Conservation (phyloP, 257 asterid species). For the Solanum virginianum region DNA sequence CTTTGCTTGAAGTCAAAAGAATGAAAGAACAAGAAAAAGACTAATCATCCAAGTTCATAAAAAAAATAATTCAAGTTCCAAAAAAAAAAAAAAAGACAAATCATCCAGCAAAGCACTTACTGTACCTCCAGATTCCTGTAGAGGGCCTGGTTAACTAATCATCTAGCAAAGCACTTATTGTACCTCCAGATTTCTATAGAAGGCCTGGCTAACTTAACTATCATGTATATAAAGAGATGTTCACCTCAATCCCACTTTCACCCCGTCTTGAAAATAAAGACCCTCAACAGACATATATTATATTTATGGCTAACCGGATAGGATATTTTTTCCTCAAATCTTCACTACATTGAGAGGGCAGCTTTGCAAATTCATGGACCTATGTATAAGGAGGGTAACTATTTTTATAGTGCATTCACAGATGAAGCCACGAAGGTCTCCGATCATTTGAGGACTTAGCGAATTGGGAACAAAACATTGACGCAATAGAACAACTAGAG, state of each 20-base stretch:
- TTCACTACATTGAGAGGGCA: neutral
- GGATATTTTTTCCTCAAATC: neutral
- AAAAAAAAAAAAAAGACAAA: too few species aligned
- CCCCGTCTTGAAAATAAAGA: neutral
- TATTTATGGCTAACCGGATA: neutral
- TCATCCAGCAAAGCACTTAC: neutral
- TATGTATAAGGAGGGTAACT: neutral
- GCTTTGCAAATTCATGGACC: neutral
- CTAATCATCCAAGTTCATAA: neutral
- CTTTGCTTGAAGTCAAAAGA: neutral
- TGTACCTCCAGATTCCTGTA: neutral
- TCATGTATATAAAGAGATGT: neutral
- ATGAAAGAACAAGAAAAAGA: neutral
- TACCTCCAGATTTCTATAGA: neutral
- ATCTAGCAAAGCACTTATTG: neutral
- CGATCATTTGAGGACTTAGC: neutral
- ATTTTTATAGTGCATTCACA: neutral
- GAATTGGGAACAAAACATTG: neutral
- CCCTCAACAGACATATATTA: neutral
- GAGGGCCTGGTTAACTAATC: neutral
- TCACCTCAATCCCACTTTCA: neutral
- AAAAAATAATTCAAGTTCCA: too few species aligned
- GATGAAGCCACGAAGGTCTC: neutral
- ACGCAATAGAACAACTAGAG: neutral
- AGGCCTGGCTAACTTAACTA: neutral